A percentile compares a stretch with the other conserved stretches of the same genome.
These are phyloP conservation scores for Mortierella sp. DNA, from an alignment of 371 early-diverging fungal genomes.

Conservation along the genomic window DNA sequence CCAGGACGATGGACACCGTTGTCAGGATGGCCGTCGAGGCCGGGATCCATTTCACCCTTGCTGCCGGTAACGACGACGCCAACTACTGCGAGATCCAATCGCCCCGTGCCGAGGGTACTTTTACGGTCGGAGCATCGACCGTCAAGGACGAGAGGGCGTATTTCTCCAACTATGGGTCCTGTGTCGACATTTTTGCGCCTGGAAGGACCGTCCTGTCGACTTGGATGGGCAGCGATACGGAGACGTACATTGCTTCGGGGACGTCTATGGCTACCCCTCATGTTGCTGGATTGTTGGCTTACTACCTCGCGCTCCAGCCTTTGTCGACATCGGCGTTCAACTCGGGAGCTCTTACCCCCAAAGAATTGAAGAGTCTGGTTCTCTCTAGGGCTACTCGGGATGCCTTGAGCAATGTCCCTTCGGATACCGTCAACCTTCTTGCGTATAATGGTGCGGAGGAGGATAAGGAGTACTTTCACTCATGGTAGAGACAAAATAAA, in stretches of 20 bases:
- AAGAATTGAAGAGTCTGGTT: background rate
- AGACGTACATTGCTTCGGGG: slow-evolving; percentile 50
- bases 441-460: background rate
- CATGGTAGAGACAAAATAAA: background rate
- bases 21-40: slow-evolving; percentile 21
- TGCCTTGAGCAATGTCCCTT: background rate
- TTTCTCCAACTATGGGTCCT: slow-evolving; percentile 69
- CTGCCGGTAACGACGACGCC: slow-evolving; percentile 85
- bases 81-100: slow-evolving; percentile 77
- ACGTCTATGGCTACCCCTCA: slow-evolving; percentile 66
- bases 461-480: background rate
- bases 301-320: slow-evolving; percentile 18
- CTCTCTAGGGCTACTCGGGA: background rate
- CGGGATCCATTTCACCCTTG: slow-evolving; percentile 66
- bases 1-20: slow-evolving; percentile 57
- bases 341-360: background rate
- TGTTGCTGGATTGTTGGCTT: slow-evolving; percentile 61
- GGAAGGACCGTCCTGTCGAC: slow-evolving; percentile 57
- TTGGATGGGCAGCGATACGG: slow-evolving; percentile 33
- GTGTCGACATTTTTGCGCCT: slow-evolving; percentile 73
- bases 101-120: slow-evolving; percentile 69
- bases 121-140: slow-evolving; percentile 79
- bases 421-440: background rate
- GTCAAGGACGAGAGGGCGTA: slow-evolving; percentile 61
- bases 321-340: background rate